Evolutionary conservation across 371 early-diverging fungal genomes (phyloP), one percentile per base, ranked within the genome.

Genomic region (Apophysomyces variabilis): DNA sequence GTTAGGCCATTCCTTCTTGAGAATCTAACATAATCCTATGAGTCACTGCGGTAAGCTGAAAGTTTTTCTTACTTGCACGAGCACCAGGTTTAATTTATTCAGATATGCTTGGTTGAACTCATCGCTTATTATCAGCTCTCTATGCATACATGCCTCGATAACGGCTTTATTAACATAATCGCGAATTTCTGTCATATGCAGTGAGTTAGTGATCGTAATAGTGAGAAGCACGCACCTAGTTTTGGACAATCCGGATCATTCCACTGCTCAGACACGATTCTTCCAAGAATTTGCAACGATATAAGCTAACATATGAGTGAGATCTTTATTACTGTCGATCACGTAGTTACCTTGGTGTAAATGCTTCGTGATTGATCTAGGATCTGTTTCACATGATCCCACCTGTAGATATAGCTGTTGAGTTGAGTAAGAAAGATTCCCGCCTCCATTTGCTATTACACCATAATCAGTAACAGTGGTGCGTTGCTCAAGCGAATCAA

Each of bases 1-100:
- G 62, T 93, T 89, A 4, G 99, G 99, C 99, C 99, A 99, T 68
- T 99, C 99, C 71, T 97, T 95, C 82, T 99, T 99, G 65, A 98
- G 80, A 43, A 99, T 95, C 91, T 95, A 77, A 39, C 78, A 43
- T 72, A 26, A 39, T 46, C 64, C 50, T 37, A 32, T 60, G 35
- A 58, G 16, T 18, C 12, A 2, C 7, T 6, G 58, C 16, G 5
- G 35, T 36, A n/a, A 5, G 6, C 13, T 6, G 46, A 58, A 58
- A 13, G 7, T 12, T 11, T 16, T 5, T 21, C 57, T 16, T 79
- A 91, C 94, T 85, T 96, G 94, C 0, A 97, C 96, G 45, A 97
- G 78, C 5, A 93, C 91, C 74, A 93, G 73, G 80, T 97, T 95
- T 44, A 97, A 85, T 79, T 95, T 96, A 71, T 77, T 84, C 58